Conservation (phyloP, 257 asterid species). For the Ocimum tenuiflorum region DNA sequence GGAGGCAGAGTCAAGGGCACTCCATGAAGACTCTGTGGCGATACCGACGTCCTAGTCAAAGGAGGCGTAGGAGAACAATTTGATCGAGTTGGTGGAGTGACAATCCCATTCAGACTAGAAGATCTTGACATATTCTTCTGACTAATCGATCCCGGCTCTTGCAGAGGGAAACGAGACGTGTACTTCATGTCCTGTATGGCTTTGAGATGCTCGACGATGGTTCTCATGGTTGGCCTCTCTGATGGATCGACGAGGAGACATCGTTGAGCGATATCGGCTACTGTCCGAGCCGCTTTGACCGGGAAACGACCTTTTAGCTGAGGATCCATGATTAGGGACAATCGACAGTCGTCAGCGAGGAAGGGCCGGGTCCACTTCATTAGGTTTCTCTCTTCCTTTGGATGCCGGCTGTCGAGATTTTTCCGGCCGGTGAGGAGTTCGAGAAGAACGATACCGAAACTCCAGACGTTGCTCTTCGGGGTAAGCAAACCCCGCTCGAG, state of each 20-base stretch:
- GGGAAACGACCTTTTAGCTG: constrained; percentile 84
- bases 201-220: constrained; percentile 63
- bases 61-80: constrained; percentile 48
- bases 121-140: constrained; percentile 67
- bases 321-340: constrained; percentile 85
- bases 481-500: constrained; percentile 74
- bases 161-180: constrained; percentile 76
- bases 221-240: constrained; percentile 88
- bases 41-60: constrained; percentile 30
- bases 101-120: constrained; percentile 73
- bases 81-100: constrained; percentile 42
- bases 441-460: constrained; percentile 81
- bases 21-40: constrained; percentile 36
- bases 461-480: constrained; percentile 94
- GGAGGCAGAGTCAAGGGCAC: constrained; percentile 51
- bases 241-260: constrained; percentile 87
- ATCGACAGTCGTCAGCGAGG: constrained; percentile 70
- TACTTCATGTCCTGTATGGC: constrained; percentile 71
- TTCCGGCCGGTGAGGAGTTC: constrained; percentile 87
- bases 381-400: constrained; percentile 78
- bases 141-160: constrained; percentile 65
- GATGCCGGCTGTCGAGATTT: constrained; percentile 60
- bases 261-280: constrained; percentile 79
- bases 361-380: constrained; percentile 86
- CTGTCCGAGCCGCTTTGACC: constrained; percentile 66